These are phyloP conservation scores for Letharia lupina DNA, from an alignment of 495 filamentous ascomycete species.

Conservation along the genomic window DNA sequence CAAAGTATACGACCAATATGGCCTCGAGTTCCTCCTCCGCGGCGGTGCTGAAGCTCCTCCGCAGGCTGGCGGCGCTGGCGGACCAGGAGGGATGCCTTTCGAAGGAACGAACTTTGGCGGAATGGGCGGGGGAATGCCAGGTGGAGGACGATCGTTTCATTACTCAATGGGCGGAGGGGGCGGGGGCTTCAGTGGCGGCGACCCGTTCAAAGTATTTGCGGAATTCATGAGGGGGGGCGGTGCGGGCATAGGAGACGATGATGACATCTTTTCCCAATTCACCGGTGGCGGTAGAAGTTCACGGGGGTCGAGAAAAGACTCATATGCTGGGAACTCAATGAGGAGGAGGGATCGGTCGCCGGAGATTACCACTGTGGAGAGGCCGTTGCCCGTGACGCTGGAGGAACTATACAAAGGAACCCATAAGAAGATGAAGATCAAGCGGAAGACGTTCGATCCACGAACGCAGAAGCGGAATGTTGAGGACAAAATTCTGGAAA, in stretches of 20 bases:
- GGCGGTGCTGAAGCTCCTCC: slow-evolving; percentile 69
- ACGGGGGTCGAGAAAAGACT: slow-evolving; percentile 21
- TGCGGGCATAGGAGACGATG: slow-evolving; percentile 43
- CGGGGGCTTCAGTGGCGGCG: slow-evolving; percentile 44
- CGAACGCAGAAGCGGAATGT: slow-evolving; percentile 68
- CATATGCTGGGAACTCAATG: slow-evolving; percentile 28
- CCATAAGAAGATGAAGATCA: slow-evolving; percentile 94
- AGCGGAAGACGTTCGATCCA: slow-evolving; percentile 86
- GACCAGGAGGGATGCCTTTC: slow-evolving; percentile 47
- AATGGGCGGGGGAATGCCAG: slow-evolving; percentile 44
- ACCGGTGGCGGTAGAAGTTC: slow-evolving; percentile 38
- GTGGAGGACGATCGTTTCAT: slow-evolving; percentile 58
- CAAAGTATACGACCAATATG: slow-evolving; percentile 90
- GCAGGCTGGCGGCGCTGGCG: slow-evolving; percentile 33
- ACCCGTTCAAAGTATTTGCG: slow-evolving; percentile 74
- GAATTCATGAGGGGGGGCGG: slow-evolving; percentile 61
- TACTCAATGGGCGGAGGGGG: slow-evolving; percentile 56
- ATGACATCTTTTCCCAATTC: slow-evolving; percentile 45
- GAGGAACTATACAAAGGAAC: slow-evolving; percentile 81
- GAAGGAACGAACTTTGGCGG: slow-evolving; percentile 45
- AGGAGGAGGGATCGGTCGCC: slow-evolving; percentile 51
- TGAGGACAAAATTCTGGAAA: slow-evolving; percentile 83
- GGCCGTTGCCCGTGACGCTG: slow-evolving; percentile 67
- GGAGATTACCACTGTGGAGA: slow-evolving; percentile 85
- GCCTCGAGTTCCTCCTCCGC: slow-evolving; percentile 83